Conservation (phyloP, 164 flowering plant species). For the Protea cynaroides region DNA sequence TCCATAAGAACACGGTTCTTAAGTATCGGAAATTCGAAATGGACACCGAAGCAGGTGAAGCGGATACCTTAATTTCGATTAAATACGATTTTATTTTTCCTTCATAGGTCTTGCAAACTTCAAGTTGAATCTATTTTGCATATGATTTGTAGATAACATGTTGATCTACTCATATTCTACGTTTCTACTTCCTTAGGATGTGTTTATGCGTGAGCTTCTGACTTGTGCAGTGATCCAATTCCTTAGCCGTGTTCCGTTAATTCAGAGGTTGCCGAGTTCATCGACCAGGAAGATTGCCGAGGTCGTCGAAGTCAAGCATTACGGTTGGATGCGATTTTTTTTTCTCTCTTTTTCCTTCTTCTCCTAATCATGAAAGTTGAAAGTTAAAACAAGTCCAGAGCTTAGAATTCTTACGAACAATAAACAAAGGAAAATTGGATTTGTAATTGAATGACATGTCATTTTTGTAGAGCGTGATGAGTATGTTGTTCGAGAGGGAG, state of each 20-base stretch:
- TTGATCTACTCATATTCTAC: too few species aligned
- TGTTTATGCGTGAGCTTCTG: not conserved
- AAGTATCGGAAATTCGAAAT: not conserved
- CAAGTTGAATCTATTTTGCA: not conserved
- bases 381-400: not conserved
- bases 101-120: too few species aligned
- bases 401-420: not conserved
- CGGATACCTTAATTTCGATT: not conserved
- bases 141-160: not conserved
- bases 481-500: slow-evolving; percentile 64
- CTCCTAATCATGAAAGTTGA: not conserved
- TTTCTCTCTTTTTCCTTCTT: not conserved
- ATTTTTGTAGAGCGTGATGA: slow-evolving; percentile 45
- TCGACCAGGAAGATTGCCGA: slow-evolving; percentile 62
- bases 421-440: not conserved
- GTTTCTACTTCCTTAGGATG: not conserved
- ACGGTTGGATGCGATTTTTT: slow-evolving; percentile 32
- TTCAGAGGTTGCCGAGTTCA: slow-evolving; percentile 71
- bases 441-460: not conserved
- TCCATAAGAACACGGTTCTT: not conserved
- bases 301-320: slow-evolving; percentile 47
- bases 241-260: slow-evolving; percentile 66
- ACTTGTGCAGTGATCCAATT: slow-evolving; percentile 62
- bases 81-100: not conserved
- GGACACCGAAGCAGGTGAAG: slow-evolving; percentile 10